Evolutionary conservation across 225 moss, liverwort and hornwort species (phyloP).

Genomic region (Antitrichia curtipendula): DNA sequence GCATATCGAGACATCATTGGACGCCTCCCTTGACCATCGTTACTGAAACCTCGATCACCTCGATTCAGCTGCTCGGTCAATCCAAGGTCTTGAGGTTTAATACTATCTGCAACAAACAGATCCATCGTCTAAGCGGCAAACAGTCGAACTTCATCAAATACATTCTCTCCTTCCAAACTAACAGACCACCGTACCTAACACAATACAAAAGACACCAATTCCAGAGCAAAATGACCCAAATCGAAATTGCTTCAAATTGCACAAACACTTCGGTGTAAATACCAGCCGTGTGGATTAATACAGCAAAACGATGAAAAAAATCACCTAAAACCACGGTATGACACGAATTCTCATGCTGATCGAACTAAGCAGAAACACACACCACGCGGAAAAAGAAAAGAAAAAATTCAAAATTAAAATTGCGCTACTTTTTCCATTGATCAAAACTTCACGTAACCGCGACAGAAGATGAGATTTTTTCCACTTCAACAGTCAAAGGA

Average conservation of each 20-base stretch:
- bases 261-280: not conserved
- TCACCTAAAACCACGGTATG: not conserved
- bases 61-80: slow-evolving; percentile 54
- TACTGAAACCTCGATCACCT: slow-evolving; percentile 70
- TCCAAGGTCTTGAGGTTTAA: slow-evolving; percentile 70
- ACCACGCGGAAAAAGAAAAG: not conserved
- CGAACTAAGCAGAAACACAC: not conserved
- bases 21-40: slow-evolving; percentile 58
- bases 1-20: slow-evolving; percentile 51
- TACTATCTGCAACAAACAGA: slow-evolving; percentile 33
- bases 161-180: not conserved
- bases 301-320: not conserved
- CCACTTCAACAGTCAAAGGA: not conserved
- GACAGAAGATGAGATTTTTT: not conserved
- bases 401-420: not conserved
- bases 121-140: not conserved
- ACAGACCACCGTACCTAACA: not conserved
- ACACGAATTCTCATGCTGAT: not conserved
- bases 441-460: no score
- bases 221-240: not conserved
- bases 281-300: not conserved
- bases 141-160: not conserved
- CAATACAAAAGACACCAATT: not conserved
- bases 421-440: not conserved
- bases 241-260: not conserved